Base-by-base conservation (phyloP, 2,329 filamentous ascomycete species). In the Neodidymelliopsis sp. region DNA sequence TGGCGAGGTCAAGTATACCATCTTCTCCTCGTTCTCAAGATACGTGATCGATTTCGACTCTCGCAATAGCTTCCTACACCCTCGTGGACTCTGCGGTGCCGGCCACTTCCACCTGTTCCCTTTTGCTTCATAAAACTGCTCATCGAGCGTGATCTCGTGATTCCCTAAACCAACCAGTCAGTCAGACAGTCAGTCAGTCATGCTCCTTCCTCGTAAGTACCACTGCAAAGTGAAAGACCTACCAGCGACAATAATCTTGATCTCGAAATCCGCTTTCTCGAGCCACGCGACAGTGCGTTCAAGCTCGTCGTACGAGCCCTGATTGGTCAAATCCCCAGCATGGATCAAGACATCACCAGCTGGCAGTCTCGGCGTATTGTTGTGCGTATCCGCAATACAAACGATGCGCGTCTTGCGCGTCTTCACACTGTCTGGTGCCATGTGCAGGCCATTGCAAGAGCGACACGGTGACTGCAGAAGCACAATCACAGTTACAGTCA, bases 321-420 rank as follows among this genome's bases (percentile, higher is more conserved):
- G 84, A 66, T 90, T 91, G 3, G 88, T 90, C 57, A 92, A 71
- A 66, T 92, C 89, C 6, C 89, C 88, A 1, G 88, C 88, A 65
- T 91, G 88, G 38, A 91, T 85, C 24, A 92, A 77, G 7, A 92
- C 82, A 66, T 92, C 87, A 29, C 88, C 89, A 16, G 79, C 79
- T 0, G 89, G 88, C 1, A 91, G 78, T 60, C 83, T 86, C 11
- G 81, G 80, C 4, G 75, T 75, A 45, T 79, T 79, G 66, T 89
- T 89, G 71, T 91, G 88, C 2, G 88, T 91, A 72, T 92, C 89
- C 4, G 88, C 89, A 46, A 91, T 80, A 73, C 87, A 90, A 41
- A 91, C 86, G 48, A 91, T 81, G 52, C 88, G 81, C 5, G 87
- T 85, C 46, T 64, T 71, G 40, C 48, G 41, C 42, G 7, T 45